Conservation (phyloP, 2,329 filamentous ascomycete species). For the Fusarium decemcellulare region DNA sequence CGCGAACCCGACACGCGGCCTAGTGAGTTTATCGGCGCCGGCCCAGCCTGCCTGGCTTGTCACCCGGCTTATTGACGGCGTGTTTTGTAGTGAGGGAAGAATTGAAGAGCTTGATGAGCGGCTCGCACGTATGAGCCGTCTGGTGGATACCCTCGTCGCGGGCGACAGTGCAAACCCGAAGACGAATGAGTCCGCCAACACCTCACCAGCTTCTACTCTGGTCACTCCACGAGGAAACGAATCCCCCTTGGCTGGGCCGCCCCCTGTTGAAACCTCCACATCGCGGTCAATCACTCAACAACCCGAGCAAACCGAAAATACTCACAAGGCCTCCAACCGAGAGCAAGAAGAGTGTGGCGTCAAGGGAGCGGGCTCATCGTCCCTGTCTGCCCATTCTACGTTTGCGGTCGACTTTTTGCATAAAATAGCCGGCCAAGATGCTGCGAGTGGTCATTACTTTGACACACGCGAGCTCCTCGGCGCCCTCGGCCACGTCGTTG, state of each 20-base stretch:
- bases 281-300: neutral
- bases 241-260: neutral
- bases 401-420: constrained; percentile 62
- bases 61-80: no score
- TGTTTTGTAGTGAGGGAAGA: neutral
- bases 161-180: neutral
- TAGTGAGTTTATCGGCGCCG: no score
- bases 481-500: constrained; percentile 50
- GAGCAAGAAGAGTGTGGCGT: neutral
- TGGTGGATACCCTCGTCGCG: neutral
- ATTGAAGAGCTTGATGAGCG: neutral
- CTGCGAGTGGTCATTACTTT: constrained; percentile 45
- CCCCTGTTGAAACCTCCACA: neutral
- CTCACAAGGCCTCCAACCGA: neutral
- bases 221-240: neutral
- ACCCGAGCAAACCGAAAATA: neutral
- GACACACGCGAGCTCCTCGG: constrained; percentile 54
- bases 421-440: constrained; percentile 51
- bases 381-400: constrained; percentile 59
- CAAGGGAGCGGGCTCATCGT: neutral
- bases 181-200: neutral
- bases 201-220: neutral
- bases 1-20: constrained; percentile 50
- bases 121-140: neutral
- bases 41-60: no score